Base-by-base conservation (phyloP, 805 yeast genomes). In the Starmerella geochares region DNA sequence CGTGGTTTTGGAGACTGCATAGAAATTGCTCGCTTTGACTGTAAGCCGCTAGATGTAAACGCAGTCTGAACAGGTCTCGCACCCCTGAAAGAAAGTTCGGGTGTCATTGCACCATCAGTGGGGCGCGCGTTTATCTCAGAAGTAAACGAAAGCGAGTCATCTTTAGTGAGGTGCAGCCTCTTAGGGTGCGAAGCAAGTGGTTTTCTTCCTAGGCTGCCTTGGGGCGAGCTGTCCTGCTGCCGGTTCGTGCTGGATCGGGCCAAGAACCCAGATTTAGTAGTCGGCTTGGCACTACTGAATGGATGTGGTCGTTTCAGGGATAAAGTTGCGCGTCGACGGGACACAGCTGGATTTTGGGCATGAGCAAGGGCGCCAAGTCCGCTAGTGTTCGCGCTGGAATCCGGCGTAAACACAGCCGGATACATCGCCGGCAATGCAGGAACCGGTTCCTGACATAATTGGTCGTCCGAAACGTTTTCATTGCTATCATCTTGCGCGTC, bases 31-130 rank as follows among this genome's bases (percentile, higher is more conserved):
- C 82, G 70, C 63, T 80, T 80, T 33, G 82, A 77, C 52, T 80
- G 65, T 31, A 86, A 67, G 0, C 95, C 95, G 0, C 84, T 69
- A 2, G 88, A 76, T 62, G 78, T 73, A 65, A 86, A 86, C 14
- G 92, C 95, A 0, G 88, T 81, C 62, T 85, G 94, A 35, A 86
- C 71, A 2, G 95, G 95, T 61, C 82, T 83, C 20, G 83, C 92
- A 43, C 78, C 76, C 55, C 78, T 76, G 65, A 54, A 58, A 2
- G 81, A 84, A 14, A 75, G 70, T 35, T 73, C 77, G 1, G 83
- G 80, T 0, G 81, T 74, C 42, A 53, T 7, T 14, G 46, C 27
- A 27, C 53, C 41, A 55, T 38, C 52, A 48, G 38, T 48, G 11
- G 29, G 29, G 16, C 19, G 38, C 31, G 28, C 9, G 28, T 17